Conservation (phyloP, 306 rosid genomes). For the Dalbergia oliveri region DNA sequence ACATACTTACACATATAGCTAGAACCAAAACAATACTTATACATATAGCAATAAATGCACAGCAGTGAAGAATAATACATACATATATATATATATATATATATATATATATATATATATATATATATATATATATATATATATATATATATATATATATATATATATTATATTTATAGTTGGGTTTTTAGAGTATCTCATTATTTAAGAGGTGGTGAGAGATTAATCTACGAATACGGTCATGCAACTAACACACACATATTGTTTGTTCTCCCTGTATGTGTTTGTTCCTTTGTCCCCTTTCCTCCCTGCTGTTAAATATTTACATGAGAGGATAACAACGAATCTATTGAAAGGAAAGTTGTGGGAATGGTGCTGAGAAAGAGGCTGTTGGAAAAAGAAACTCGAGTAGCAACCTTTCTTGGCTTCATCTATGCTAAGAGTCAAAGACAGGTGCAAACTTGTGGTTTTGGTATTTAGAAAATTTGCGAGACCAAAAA, state of each 20-base stretch:
- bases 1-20: too few species aligned
- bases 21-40: too few species aligned
- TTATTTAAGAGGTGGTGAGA: too few species aligned
- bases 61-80: too few species aligned
- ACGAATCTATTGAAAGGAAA: constrained; percentile 41
- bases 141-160: too few species aligned
- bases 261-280: neutral
- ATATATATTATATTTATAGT: too few species aligned
- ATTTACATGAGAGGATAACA: constrained; percentile 13
- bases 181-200: too few species aligned
- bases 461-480: constrained; percentile 39
- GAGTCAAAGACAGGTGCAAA: neutral
- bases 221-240: too few species aligned
- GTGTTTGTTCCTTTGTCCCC: neutral
- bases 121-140: too few species aligned
- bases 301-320: neutral
- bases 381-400: constrained; percentile 14
- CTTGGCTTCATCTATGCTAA: constrained; percentile 40
- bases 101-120: too few species aligned
- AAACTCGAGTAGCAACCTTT: constrained; percentile 6
- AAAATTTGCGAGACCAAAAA: constrained; percentile 6
- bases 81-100: too few species aligned
- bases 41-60: too few species aligned
- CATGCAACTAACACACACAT: neutral
- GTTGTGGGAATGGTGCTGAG: constrained; percentile 38